Conservation (phyloP, 2,329 filamentous ascomycete species). For the Penicillium sp. region DNA sequence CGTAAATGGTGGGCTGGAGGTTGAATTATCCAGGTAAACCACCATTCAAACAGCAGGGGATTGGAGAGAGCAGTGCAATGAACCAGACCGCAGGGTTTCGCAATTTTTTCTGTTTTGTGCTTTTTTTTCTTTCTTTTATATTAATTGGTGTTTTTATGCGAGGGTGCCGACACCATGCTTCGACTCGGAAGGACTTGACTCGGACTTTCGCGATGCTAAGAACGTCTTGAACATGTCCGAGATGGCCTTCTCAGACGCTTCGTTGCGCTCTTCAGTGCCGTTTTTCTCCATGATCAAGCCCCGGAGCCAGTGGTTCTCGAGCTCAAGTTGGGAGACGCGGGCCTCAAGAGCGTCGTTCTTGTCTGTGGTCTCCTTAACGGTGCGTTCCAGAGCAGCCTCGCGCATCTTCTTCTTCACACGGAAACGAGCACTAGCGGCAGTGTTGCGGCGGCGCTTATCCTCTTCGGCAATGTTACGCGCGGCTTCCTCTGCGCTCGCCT, state of each 20-base stretch:
- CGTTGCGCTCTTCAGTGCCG: conserved; percentile 29
- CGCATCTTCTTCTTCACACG: conserved; percentile 95
- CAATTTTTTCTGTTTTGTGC: conserved; percentile 11
- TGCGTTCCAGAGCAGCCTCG: conserved; percentile 75
- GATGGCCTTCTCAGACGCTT: conserved; percentile 43
- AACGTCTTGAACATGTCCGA: conserved; percentile 40
- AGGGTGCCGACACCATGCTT: conserved; percentile 33
- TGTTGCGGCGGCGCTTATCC: conserved; percentile 85
- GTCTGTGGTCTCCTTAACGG: conserved; percentile 74
- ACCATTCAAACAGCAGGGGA: conserved; percentile 1
- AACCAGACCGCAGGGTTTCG: conserved; percentile 13
- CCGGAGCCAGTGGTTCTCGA: conserved; percentile 77
- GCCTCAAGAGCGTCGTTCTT: conserved; percentile 70
- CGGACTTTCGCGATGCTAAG: conserved; percentile 32
- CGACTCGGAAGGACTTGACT: conserved; percentile 27
- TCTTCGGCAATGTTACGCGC: conserved; percentile 75
- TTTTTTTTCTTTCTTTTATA: conserved; percentile 14
- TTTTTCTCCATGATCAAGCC: conserved; percentile 78
- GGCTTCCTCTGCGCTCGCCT: conserved; percentile 59
- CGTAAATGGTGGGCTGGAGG: no score
- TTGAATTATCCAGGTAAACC: not conserved
- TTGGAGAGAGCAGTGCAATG: conserved; percentile 9
- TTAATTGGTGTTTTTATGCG: conserved; percentile 7
- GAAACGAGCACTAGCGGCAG: conserved; percentile 84
- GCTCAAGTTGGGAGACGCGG: conserved; percentile 67